Evolutionary conservation across 179 eudicot genomes (phyloP), one percentile per base, ranked within the genome.

Genomic region (Silene coronaria): DNA sequence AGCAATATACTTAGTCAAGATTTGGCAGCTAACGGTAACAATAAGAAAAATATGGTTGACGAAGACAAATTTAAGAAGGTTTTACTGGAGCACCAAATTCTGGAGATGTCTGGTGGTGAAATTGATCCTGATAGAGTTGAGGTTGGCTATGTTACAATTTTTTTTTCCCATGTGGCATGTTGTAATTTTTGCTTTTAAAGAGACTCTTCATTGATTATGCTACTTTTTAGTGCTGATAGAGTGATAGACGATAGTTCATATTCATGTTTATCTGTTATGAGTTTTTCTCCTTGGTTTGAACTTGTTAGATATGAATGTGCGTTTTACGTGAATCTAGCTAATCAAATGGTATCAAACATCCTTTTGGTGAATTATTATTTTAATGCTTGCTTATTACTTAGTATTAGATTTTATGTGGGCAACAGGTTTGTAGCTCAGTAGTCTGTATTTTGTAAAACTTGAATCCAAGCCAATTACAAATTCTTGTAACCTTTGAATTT

Each of bases 51-150:
- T 66, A 70, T 26, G 65, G 28, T 84, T 66, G 92, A 88, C 68
- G 90, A 89, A 81, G 77, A 76, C 53, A 88, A 88, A 73, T 84
- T 74, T 51, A 88, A 88, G 84, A 86, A 91, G 80, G 83, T 78
- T 46, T 70, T 83, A 67, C 78, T 87, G 42, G 90, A 91, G 82
- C 91, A 89, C 76, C 85, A 82, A 42, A 81, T 89, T 80, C 87
- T 82, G 67, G 91, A 85, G 74, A 80, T 80, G 58, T 67, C 85
- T 23, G 88, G 84, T 70, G 84, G 70, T 34, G 97, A 91, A 77
- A 74, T 84, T 73, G 97, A 96, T 80, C 86, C 88, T 81, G 99
- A 96, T 60, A 84, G 97, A 85, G 85, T 88, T 77, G 99, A 96
- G 99, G 99, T 92, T 32, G 21, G 85, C 58, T 59, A 11, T 42